Conservation (phyloP, 805 yeast genomes). For the Tetrapisispora nanseiensis region DNA sequence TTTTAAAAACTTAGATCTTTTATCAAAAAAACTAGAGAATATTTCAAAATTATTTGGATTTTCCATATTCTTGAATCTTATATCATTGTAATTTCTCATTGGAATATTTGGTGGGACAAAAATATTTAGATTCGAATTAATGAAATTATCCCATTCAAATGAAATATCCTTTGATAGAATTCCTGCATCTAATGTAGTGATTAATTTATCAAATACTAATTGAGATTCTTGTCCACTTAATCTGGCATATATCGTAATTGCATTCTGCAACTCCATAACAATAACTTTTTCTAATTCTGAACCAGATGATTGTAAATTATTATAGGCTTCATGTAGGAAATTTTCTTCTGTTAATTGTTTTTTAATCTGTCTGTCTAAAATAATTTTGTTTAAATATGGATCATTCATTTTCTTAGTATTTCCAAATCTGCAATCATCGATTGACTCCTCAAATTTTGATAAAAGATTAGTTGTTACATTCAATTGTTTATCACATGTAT, state of each 20-base stretch:
- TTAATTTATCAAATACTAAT: slow-evolving; percentile 53
- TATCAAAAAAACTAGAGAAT: slow-evolving; percentile 72
- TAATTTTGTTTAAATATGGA: slow-evolving; percentile 67
- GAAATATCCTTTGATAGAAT: slow-evolving; percentile 68
- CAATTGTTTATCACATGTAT: slow-evolving; percentile 60
- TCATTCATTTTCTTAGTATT: slow-evolving; percentile 43
- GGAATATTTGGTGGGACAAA: slow-evolving; percentile 57
- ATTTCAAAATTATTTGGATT: slow-evolving; percentile 61
- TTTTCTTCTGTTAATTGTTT: slow-evolving; percentile 76
- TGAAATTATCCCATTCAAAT: slow-evolving; percentile 83
- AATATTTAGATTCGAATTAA: slow-evolving; percentile 53
- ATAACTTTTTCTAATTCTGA: slow-evolving; percentile 83
- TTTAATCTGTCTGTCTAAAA: slow-evolving; percentile 67
- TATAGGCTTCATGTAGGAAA: slow-evolving; percentile 77
- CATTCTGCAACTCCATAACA: slow-evolving; percentile 75
- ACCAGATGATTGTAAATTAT: slow-evolving; percentile 80
- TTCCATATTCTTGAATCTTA: slow-evolving; percentile 56
- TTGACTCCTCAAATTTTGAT: slow-evolving; percentile 44
- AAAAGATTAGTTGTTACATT: slow-evolving; percentile 52
- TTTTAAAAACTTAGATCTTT: slow-evolving; percentile 84
- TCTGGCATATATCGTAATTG: slow-evolving; percentile 62
- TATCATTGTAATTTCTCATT: slow-evolving; percentile 50
- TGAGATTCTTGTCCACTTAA: slow-evolving; percentile 65
- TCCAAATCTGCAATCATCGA: slow-evolving; percentile 48
- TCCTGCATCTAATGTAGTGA: slow-evolving; percentile 57